Evolutionary conservation across 345 rosid genomes (phyloP).

Genomic region (Boechera retrofracta): DNA sequence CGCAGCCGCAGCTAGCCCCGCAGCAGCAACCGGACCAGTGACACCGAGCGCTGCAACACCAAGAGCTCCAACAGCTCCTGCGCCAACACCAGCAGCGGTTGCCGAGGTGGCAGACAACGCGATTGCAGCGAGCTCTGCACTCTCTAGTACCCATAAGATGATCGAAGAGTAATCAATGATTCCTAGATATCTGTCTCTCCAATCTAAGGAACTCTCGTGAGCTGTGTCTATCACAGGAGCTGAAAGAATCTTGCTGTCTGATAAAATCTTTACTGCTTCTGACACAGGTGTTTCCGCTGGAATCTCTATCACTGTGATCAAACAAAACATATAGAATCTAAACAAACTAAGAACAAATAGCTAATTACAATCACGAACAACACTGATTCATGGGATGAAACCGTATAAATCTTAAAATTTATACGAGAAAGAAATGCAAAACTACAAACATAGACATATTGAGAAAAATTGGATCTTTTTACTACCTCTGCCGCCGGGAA

Average conservation of each 20-base stretch:
- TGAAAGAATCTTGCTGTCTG: slow-evolving; percentile 74
- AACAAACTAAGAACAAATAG: not conserved
- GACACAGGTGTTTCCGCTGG: slow-evolving; percentile 68
- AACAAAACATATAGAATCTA: not conserved
- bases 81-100: slow-evolving; percentile 78
- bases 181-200: slow-evolving; percentile 80
- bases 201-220: slow-evolving; percentile 54
- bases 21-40: slow-evolving; percentile 74
- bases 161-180: slow-evolving; percentile 79
- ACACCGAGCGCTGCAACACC: slow-evolving; percentile 77
- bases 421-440: no score
- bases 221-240: slow-evolving; percentile 77
- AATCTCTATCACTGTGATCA: slow-evolving; percentile 72
- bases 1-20: slow-evolving; percentile 75
- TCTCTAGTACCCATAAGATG: slow-evolving; percentile 82
- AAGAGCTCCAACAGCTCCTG: slow-evolving; percentile 76
- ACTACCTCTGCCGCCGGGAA: slow-evolving; percentile 77
- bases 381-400: not conserved
- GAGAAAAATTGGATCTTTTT: not conserved
- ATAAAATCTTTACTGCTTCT: slow-evolving; percentile 74
- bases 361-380: not conserved
- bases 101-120: slow-evolving; percentile 74
- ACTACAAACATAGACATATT: no score
- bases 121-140: slow-evolving; percentile 76
- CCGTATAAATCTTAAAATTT: no score